These are phyloP conservation scores for Casuarina cunninghamiana DNA, from an alignment of 306 rosid species.

Conservation along the genomic window DNA sequence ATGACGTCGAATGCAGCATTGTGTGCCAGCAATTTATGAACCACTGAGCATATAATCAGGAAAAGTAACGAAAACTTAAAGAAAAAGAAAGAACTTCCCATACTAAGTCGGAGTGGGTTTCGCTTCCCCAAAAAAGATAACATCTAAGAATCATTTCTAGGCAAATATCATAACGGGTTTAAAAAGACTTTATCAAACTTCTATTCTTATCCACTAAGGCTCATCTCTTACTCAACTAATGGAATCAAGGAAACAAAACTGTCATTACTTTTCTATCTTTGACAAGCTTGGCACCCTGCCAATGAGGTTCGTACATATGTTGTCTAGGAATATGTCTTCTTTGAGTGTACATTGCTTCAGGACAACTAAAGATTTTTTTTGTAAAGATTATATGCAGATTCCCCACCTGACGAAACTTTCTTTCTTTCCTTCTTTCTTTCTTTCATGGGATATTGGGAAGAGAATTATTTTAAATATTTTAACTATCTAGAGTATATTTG, in stretches of 20 bases:
- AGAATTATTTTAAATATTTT: background rate
- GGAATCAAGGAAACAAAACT: constrained; percentile 69
- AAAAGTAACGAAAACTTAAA: constrained; percentile 17
- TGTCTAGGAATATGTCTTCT: constrained; percentile 21
- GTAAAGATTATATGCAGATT: constrained; percentile 10
- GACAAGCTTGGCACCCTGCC: constrained; percentile 32
- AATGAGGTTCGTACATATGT: constrained; percentile 27
- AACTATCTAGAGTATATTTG: too few relatives aligned
- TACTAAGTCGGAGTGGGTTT: constrained; percentile 33
- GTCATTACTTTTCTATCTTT: constrained; percentile 26
- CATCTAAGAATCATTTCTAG: constrained; percentile 38
- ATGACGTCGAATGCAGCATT: constrained; percentile 14
- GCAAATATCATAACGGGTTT: constrained; percentile 32
- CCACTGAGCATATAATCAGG: constrained; percentile 11
- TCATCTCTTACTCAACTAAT: constrained; percentile 31
- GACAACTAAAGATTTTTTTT: background rate
- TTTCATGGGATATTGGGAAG: background rate
- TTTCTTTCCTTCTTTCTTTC: background rate
- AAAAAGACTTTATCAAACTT: constrained; percentile 25
- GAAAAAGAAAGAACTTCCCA: constrained; percentile 30
- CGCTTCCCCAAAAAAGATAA: constrained; percentile 42
- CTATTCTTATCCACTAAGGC: constrained; percentile 46
- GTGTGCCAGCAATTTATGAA: constrained; percentile 11
- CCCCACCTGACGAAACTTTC: constrained; percentile 14
- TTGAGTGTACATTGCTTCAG: constrained; percentile 16